Percentiles rank a stretch among this genome's conserved stretches.
Evolutionary conservation across 768 basidiomycete genomes (phyloP).

Genomic region (Candolleomyces aberdarensis): DNA sequence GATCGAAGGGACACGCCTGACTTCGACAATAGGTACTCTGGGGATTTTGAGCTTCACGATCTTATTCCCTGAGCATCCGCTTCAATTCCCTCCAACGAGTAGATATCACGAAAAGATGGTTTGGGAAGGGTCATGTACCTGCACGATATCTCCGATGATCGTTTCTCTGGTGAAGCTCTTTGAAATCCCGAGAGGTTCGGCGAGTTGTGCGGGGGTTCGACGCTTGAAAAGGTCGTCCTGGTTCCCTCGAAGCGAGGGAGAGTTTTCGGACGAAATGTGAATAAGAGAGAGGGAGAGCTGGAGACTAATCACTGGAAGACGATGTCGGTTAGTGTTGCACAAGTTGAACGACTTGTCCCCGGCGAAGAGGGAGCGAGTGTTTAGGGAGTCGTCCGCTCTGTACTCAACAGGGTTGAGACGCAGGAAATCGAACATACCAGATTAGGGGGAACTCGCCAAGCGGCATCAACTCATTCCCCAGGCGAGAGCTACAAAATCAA

Average conservation of each 20-base stretch:
- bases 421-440: too few relatives aligned
- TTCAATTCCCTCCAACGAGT: not conserved
- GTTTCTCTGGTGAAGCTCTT: slow-evolving; percentile 23
- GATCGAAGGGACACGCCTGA: slow-evolving; percentile 19
- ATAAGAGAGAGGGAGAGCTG: not conserved
- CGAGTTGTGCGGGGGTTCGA: slow-evolving; percentile 17
- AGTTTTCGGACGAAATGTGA: slow-evolving; percentile 3
- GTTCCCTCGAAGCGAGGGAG: slow-evolving; percentile 32
- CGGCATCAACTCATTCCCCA: not conserved
- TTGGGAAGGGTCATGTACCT: slow-evolving; percentile 28
- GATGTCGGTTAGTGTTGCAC: not conserved
- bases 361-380: not conserved
- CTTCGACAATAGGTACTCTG: slow-evolving; percentile 20
- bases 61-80: not conserved
- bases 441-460: not conserved
- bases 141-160: slow-evolving; percentile 19
- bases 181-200: slow-evolving; percentile 25
- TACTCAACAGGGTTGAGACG: not conserved
- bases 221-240: slow-evolving; percentile 23
- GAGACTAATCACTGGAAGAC: not conserved
- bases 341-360: not conserved
- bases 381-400: not conserved
- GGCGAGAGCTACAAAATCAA: not conserved
- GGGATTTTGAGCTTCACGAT: slow-evolving; percentile 17
- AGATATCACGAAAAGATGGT: slow-evolving; percentile 16